Conservation (phyloP, 495 filamentous ascomycete species). For the Hypoxylon lenormandii region DNA sequence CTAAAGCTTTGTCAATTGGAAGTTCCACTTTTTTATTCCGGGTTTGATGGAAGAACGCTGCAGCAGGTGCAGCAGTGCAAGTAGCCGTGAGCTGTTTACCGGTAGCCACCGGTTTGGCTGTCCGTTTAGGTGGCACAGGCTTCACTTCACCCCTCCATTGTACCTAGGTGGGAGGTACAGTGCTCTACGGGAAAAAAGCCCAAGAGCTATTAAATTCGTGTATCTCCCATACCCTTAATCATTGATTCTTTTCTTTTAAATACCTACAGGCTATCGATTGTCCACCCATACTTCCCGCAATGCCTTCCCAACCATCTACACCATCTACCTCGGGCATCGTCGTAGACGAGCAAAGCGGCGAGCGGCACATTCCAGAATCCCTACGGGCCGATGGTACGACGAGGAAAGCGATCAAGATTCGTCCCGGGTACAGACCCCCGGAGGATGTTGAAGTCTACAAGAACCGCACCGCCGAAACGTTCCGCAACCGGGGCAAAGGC, state of each 20-base stretch:
- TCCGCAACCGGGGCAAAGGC: conserved; percentile 80
- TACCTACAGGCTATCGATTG: conserved; percentile 15
- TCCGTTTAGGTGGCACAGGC: neutral
- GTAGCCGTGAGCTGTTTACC: too few relatives aligned
- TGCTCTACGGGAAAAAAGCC: neutral
- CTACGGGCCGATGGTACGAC: conserved; percentile 86
- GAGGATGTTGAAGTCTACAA: conserved; percentile 98
- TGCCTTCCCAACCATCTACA: conserved; percentile 64
- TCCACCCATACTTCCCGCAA: conserved; percentile 49
- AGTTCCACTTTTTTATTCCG: conserved; percentile 15
- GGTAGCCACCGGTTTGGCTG: too few relatives aligned
- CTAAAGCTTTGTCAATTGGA: conserved; percentile 49
- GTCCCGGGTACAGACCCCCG: conserved; percentile 91
- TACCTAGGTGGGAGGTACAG: neutral
- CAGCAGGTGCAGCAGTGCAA: too few relatives aligned
- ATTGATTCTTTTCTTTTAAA: too few relatives aligned
- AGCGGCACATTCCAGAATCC: conserved; percentile 89
- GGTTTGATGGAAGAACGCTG: conserved; percentile 1
- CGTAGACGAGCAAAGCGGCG: conserved; percentile 74
- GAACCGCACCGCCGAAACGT: conserved; percentile 87
- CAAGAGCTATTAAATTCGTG: too few relatives aligned
- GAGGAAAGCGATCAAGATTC: conserved; percentile 89
- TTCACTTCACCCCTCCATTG: conserved; percentile 12
- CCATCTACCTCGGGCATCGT: conserved; percentile 78
- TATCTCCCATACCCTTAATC: too few relatives aligned